Evolutionary conservation across 2,329 filamentous ascomycete genomes (phyloP), one percentile per base, ranked within the genome.

Genomic region (Trichoderma cornu-damae): DNA sequence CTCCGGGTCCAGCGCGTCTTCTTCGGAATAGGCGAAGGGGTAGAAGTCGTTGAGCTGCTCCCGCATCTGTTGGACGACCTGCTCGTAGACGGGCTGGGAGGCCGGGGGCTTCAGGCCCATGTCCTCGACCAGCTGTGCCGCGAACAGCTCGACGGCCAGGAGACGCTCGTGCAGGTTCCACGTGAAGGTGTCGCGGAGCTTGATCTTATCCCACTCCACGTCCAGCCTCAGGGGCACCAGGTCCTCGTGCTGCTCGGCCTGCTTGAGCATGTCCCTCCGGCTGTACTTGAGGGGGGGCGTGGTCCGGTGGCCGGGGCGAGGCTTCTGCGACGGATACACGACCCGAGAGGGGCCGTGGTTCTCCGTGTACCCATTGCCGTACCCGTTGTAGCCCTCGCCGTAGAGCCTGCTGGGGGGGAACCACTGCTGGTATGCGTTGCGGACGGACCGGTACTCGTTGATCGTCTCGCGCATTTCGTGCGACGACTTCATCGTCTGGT

Each of bases 131-230:
- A 99, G 79, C 69, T 94, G 91, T 59, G 90, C 85, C 1, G 92
- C 89, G 70, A 97, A 97, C 9, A 94, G 72, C 58, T 96, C 88
- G 18, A 87, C 83, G 20, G 84, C 80, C 3, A 95, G 83, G 11
- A 94, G 81, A 59, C 92, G 87, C 70, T 99, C 94, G 74, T 96
- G 90, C 34, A 97, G 79, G 71, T 99, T 99, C 92, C 93, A 99
- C 3, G 94, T 97, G 65, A 99, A 96, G 1, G 94, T 97, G 72
- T 99, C 94, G 70, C 94, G 88, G 60, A 99, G 79, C 73, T 94
- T 94, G 65, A 97, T 84, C 75, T 96, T 96, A 64, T 97, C 93
- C 81, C 89, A 89, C 67, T 99, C 94, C 49, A 97, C 89, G 66
- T 99, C 94, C 55, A 99, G 75, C 47, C 94, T 84, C 63, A 99